phyloP scores from a whole-genome alignment of 805 yeast species.

The Candida wancherniae region DNA sequence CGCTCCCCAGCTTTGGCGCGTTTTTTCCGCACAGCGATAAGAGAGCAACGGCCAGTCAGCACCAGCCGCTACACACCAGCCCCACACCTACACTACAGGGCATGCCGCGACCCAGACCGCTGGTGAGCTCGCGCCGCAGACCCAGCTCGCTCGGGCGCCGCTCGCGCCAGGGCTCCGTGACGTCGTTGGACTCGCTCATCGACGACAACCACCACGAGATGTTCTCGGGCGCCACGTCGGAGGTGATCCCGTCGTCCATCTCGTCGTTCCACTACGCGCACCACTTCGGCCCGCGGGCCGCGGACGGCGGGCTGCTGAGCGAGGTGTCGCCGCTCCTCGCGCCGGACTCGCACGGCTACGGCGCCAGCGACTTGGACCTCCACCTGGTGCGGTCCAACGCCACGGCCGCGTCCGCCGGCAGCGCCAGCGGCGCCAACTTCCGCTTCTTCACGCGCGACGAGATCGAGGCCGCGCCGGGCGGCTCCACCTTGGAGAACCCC shows the following conservation, averaged over 20 bases:
- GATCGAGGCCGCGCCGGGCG: constrained; percentile 81
- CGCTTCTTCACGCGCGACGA: constrained; percentile 80
- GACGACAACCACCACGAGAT: constrained; percentile 68
- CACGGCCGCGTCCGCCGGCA: constrained; percentile 35
- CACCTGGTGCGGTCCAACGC: constrained; percentile 31
- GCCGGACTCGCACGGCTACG: constrained; percentile 11
- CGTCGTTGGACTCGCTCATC: constrained; percentile 30
- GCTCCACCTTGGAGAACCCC: constrained; percentile 66
- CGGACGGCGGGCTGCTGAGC: constrained; percentile 17
- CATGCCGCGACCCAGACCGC: constrained; percentile 7
- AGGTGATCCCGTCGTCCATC: constrained; percentile 71
- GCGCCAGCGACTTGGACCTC: constrained; percentile 25
- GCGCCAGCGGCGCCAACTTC: constrained; percentile 43
- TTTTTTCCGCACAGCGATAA: too few relatives aligned
- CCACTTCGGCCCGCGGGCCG: constrained; percentile 32
- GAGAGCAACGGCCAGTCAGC: too few relatives aligned
- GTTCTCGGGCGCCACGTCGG: constrained; percentile 74
- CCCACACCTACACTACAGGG: too few relatives aligned
- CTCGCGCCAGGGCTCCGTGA: constrained; percentile 30
- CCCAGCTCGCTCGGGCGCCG: constrained; percentile 23
- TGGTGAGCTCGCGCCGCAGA: constrained; percentile 19
- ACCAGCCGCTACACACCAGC: too few relatives aligned
- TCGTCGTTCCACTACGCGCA: constrained; percentile 72
- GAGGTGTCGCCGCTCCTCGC: constrained; percentile 35
- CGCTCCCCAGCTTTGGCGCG: too few relatives aligned